A percentile compares a stretch with the other conserved stretches of the same genome.
Evolutionary conservation across 805 yeast species (phyloP).

Genomic region (Candida berthetii): DNA sequence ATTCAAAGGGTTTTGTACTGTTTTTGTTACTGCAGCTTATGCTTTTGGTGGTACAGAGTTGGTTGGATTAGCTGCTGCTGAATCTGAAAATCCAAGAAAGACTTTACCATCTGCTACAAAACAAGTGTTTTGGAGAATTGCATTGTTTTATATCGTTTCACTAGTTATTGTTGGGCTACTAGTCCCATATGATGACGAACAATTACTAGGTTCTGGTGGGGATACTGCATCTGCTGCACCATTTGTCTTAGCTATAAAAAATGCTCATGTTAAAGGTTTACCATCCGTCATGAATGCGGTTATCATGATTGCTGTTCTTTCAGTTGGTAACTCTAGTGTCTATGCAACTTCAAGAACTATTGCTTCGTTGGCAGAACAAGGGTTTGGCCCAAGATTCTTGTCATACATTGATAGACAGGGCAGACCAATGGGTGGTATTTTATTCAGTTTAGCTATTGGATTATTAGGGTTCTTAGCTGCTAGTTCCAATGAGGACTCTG

Average conservation of each 20-base stretch:
- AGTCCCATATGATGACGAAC: constrained; percentile 52
- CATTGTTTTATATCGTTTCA: constrained; percentile 55
- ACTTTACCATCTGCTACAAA: constrained; percentile 66
- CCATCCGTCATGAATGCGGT: constrained; percentile 51
- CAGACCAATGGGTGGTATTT: constrained; percentile 52
- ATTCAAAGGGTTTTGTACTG: constrained; percentile 61
- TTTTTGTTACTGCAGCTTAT: constrained; percentile 68
- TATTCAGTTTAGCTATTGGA: constrained; percentile 47
- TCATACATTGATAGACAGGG: constrained; percentile 56
- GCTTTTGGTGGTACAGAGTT: constrained; percentile 67
- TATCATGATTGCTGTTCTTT: constrained; percentile 52
- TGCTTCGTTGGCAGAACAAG: constrained; percentile 53
- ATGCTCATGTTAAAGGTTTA: constrained; percentile 51
- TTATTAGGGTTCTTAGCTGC: constrained; percentile 47
- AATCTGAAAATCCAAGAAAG: constrained; percentile 56
- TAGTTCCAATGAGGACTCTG: constrained; percentile 37
- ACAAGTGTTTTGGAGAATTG: constrained; percentile 74
- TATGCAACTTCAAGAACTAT: constrained; percentile 59
- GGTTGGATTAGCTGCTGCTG: constrained; percentile 70
- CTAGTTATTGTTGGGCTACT: constrained; percentile 51
- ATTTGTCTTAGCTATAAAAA: constrained; percentile 58
- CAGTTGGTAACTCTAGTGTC: constrained; percentile 59
- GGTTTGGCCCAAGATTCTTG: constrained; percentile 47
- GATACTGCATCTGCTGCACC: constrained; percentile 64
- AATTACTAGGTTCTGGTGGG: constrained; percentile 40